Conservation (phyloP, 768 basidiomycete genomes). For the Boletus barrowsii region DNA sequence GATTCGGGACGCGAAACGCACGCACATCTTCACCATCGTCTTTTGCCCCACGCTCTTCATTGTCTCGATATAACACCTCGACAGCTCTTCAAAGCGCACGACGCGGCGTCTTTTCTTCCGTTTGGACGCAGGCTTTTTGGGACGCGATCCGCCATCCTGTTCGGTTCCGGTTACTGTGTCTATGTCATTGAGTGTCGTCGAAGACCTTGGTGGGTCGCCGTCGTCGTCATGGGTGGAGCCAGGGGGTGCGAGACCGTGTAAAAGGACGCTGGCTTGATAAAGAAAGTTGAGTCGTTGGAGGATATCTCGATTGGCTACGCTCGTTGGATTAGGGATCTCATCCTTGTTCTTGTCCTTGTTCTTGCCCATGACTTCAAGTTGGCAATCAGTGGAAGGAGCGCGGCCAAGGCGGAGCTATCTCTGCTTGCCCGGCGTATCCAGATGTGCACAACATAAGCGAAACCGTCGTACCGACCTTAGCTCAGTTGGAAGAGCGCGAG, state of each 20-base stretch:
- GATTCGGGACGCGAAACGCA: neutral
- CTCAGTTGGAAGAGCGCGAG: constrained; percentile 52
- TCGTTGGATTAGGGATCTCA: constrained; percentile 54
- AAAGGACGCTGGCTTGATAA: constrained; percentile 73
- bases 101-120: constrained; percentile 27
- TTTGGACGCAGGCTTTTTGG: neutral
- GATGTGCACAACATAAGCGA: too few species aligned
- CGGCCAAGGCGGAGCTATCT: too few species aligned
- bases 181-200: neutral
- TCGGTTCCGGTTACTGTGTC: neutral
- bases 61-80: constrained; percentile 58
- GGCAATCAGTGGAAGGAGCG: neutral
- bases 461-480: constrained; percentile 19
- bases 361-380: constrained; percentile 71
- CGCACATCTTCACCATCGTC: constrained; percentile 74
- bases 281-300: constrained; percentile 84
- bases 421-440: neutral
- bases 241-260: constrained; percentile 39
- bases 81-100: constrained; percentile 47
- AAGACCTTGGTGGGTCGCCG: neutral
- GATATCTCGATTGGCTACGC: constrained; percentile 66
- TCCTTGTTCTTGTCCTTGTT: constrained; percentile 55
- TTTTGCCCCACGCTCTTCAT: constrained; percentile 75
- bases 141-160: neutral
- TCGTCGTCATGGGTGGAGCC: neutral